phyloP scores from a whole-genome alignment of 2,329 filamentous ascomycete genomes.

The Cladosporium sp. region DNA sequence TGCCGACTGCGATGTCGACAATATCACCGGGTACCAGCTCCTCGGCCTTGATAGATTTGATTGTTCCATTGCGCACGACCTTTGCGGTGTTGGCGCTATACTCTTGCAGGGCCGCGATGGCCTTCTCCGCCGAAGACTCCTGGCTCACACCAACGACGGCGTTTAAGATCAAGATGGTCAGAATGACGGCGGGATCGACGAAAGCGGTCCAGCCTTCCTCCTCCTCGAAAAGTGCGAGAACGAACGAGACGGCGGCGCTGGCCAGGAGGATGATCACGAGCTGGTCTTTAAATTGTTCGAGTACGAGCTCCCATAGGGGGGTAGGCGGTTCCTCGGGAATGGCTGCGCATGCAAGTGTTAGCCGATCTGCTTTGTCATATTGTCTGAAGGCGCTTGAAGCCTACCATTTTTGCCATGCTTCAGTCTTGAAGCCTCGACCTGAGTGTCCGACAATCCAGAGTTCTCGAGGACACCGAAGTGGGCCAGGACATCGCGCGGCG shows the following conservation, averaged over 20 bases:
- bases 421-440: slow-evolving; percentile 26
- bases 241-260: slow-evolving; percentile 89
- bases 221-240: slow-evolving; percentile 87
- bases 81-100: slow-evolving; percentile 98
- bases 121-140: slow-evolving; percentile 97
- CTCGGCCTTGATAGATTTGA: slow-evolving; percentile 87
- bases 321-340: slow-evolving; percentile 89
- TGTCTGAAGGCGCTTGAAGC: slow-evolving; percentile 17
- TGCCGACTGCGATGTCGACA: slow-evolving; percentile 80
- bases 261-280: slow-evolving; percentile 91
- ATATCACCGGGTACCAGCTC: slow-evolving; percentile 94
- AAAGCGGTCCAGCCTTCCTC: slow-evolving; percentile 95
- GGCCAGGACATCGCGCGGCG: slow-evolving; percentile 32
- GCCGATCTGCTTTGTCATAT: slow-evolving; percentile 2
- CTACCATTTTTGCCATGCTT: slow-evolving; percentile 36
- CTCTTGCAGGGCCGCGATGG: slow-evolving; percentile 95
- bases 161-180: slow-evolving; percentile 95
- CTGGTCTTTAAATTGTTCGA: slow-evolving; percentile 99
- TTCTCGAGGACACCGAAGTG: slow-evolving; percentile 34
- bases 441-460: slow-evolving; percentile 29
- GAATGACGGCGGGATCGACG: slow-evolving; percentile 91
- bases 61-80: slow-evolving; percentile 77
- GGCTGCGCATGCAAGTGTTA: slow-evolving; percentile 43
- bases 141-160: slow-evolving; percentile 96
- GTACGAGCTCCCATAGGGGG: slow-evolving; percentile 89